These are phyloP conservation scores for Oryza brachyantha DNA, from an alignment of 176 grass and related monocot species.

Conservation along the genomic window DNA sequence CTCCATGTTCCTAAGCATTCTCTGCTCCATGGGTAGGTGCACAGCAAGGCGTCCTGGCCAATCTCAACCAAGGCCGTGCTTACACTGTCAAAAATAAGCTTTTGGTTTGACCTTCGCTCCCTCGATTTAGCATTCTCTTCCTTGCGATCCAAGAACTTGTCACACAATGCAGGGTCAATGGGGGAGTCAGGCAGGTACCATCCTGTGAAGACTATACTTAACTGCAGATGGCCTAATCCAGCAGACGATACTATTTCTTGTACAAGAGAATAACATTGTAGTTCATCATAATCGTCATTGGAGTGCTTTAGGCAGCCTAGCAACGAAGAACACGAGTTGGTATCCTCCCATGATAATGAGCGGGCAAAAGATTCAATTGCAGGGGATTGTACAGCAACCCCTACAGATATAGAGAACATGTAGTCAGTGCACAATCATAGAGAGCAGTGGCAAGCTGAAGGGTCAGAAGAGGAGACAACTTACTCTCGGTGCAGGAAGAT, in stretches of 20 bases:
- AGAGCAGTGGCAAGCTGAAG: not conserved
- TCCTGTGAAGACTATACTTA: conserved; percentile 48
- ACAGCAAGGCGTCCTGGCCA: conserved; percentile 36
- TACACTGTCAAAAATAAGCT: conserved; percentile 79
- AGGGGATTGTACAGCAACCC: conserved; percentile 38
- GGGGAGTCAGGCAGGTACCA: conserved; percentile 70
- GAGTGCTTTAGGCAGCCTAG: conserved; percentile 16
- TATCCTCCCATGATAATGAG: conserved; percentile 63
- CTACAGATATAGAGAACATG: conserved; percentile 9
- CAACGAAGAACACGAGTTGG: conserved; percentile 37
- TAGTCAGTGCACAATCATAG: conserved; percentile 23
- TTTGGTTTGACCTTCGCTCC: conserved; percentile 77
- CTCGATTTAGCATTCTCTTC: conserved; percentile 67
- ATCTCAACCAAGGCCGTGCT: conserved; percentile 68
- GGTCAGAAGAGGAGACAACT: conserved; percentile 13
- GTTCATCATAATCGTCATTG: conserved; percentile 40
- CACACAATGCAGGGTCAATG: conserved; percentile 58
- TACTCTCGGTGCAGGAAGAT: conserved; percentile 53
- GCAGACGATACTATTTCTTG: conserved; percentile 70
- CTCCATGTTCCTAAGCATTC: not conserved
- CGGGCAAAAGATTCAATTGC: conserved; percentile 46
- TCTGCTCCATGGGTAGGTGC: conserved; percentile 45
- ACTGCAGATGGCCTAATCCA: conserved; percentile 47
- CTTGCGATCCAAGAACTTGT: conserved; percentile 67
- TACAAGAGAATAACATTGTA: conserved; percentile 52